Base-by-base conservation (phyloP, 2,329 filamentous ascomycete species). In the Penicillium olsonii region DNA sequence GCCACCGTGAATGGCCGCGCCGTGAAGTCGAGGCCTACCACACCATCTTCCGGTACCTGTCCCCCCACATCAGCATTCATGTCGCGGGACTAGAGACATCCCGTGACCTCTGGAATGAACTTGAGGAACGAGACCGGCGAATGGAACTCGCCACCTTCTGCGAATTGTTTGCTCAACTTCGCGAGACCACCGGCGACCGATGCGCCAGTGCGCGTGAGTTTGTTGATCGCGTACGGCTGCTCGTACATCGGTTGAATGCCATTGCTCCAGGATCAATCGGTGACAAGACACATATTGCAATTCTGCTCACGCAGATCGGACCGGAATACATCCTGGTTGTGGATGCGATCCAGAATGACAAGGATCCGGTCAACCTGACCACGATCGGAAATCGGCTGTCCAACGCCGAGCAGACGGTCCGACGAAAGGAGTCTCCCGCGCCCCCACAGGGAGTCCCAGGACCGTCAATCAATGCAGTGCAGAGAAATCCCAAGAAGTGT, bases 11-110 rank as follows among this genome's bases (percentile, higher is more conserved):
- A 46, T 46, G 37, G 37, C 40, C 37, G 44, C 44, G 44, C 12
- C 44, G 44, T 5, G 44, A 46, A 40, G 44, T 35, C 35, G 44
- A 46, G 27, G 44, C 37, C 27, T 46, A 46, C 44, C 44, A 47
- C 29, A 47, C 29, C 4, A 42, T 34, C 17, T 48, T 42, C 45
- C 45, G 45, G 33, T 42, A 48, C 22, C 31, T 48, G 29, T 42
- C 17, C 40, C 26, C 40, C 33, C 15, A 37, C n/a, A 42, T 24
- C 22, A 24, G 22, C 22, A 24, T 24, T 33, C 29, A 9, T 9
- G 15, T 33, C 29, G 29, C 29, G 15, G 29, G 29, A 15, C 29
- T 33, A 15, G 29, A 33, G 15, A 33, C 29, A 11, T 33, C 29
- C 15, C 29, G 15, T 33, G 29, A 33, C 12, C 29, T 33, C 12